Conservation (phyloP, 371 early-diverging fungal genomes). For the Haplosporangium sp. region DNA sequence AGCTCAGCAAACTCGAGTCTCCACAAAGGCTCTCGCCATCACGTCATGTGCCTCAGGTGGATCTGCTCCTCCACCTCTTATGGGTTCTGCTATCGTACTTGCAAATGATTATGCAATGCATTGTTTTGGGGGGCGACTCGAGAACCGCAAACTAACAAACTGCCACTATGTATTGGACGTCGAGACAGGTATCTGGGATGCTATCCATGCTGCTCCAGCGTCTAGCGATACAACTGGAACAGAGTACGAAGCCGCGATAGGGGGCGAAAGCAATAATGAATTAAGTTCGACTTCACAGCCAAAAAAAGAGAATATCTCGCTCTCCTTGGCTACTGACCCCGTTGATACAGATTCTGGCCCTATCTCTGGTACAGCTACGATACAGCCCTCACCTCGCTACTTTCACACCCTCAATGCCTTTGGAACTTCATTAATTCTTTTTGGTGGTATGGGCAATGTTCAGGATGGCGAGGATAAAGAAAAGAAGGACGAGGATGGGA, state of each 20-base stretch:
- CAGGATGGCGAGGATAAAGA: slow-evolving; percentile 28
- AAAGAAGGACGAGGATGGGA: not conserved
- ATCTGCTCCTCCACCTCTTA: slow-evolving; percentile 74
- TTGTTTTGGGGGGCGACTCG: slow-evolving; percentile 80
- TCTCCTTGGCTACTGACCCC: slow-evolving; percentile 50
- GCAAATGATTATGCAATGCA: slow-evolving; percentile 66
- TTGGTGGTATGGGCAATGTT: slow-evolving; percentile 62
- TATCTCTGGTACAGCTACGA: slow-evolving; percentile 26
- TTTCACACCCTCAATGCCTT: slow-evolving; percentile 69
- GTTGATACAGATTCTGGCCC: slow-evolving; percentile 28
- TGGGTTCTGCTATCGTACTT: slow-evolving; percentile 76
- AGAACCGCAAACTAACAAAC: slow-evolving; percentile 76
- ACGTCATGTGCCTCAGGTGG: slow-evolving; percentile 51
- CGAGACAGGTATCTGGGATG: slow-evolving; percentile 67
- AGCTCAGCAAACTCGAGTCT: not conserved
- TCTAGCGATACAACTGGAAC: too few relatives aligned
- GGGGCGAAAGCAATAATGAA: not conserved
- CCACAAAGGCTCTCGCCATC: slow-evolving; percentile 50
- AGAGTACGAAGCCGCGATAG: too few relatives aligned
- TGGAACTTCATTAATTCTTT: slow-evolving; percentile 60
- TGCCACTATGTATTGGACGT: slow-evolving; percentile 76
- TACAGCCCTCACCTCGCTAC: slow-evolving; percentile 59
- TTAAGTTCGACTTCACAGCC: too few relatives aligned
- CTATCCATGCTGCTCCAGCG: slow-evolving; percentile 24
- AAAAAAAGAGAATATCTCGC: slow-evolving; percentile 18